phyloP scores from a whole-genome alignment of 257 asterid genomes.

The Lycium barbarum region DNA sequence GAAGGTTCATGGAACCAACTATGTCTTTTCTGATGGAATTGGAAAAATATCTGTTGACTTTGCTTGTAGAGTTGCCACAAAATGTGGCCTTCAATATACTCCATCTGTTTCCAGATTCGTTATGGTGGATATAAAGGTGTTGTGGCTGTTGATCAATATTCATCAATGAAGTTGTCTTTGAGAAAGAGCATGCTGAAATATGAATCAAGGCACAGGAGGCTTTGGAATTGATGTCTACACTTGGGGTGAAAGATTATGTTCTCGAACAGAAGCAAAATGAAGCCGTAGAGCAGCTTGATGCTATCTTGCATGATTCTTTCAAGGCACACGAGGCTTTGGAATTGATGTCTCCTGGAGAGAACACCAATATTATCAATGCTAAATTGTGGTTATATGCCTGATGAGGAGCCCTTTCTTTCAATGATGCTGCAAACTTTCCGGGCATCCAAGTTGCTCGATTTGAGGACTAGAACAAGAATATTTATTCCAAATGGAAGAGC shows the following conservation, averaged over 20 bases:
- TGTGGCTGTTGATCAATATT: slow-evolving; percentile 73
- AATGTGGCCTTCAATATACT: slow-evolving; percentile 61
- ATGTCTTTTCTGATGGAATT: slow-evolving; percentile 85
- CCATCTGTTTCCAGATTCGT: slow-evolving; percentile 93
- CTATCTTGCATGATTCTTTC: slow-evolving; percentile 63
- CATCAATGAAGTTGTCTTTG: slow-evolving; percentile 62
- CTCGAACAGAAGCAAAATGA: slow-evolving; percentile 71
- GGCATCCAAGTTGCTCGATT: slow-evolving; percentile 70
- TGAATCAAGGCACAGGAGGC: slow-evolving; percentile 62
- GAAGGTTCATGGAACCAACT: slow-evolving; percentile 38
- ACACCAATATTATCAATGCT: slow-evolving; percentile 72
- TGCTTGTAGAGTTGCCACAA: slow-evolving; percentile 66
- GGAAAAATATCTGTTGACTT: slow-evolving; percentile 82
- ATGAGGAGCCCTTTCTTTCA: slow-evolving; percentile 80
- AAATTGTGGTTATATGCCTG: slow-evolving; percentile 85
- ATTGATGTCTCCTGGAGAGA: slow-evolving; percentile 89
- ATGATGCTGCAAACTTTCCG: slow-evolving; percentile 90
- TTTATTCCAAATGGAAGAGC: slow-evolving; percentile 71
- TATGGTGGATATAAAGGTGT: slow-evolving; percentile 94
- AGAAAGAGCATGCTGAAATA: slow-evolving; percentile 85
- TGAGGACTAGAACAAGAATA: slow-evolving; percentile 65
- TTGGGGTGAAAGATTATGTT: slow-evolving; percentile 65
- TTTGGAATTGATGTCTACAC: too few relatives aligned
- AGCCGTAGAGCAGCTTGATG: slow-evolving; percentile 76
- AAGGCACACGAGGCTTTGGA: slow-evolving; percentile 79